Conservation (phyloP, 2,329 filamentous ascomycete species). For the Ceratocystis alfenasii region DNA sequence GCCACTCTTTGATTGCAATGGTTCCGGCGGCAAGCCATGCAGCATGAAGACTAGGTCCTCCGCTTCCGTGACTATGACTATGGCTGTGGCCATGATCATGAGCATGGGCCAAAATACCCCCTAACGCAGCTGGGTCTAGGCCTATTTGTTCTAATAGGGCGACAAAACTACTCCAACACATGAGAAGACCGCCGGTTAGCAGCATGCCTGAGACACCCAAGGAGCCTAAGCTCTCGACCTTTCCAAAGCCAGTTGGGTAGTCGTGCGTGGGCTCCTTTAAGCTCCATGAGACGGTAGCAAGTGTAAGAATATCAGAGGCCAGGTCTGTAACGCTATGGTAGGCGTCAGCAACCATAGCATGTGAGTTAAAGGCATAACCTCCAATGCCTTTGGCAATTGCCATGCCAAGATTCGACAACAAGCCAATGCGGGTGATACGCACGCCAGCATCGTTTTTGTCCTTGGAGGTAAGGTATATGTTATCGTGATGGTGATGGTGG, state of each 20-base stretch:
- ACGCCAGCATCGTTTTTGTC: constrained; percentile 61
- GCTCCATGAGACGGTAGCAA: constrained; percentile 90
- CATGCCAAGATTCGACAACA: constrained; percentile 82
- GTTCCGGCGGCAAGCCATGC: constrained; percentile 88
- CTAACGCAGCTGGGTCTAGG: constrained; percentile 34
- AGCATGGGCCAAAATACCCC: constrained; percentile 53
- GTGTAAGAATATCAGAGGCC: constrained; percentile 84
- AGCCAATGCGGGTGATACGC: constrained; percentile 44
- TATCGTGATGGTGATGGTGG: constrained; percentile 81
- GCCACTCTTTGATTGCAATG: constrained; percentile 88
- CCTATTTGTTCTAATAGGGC: constrained; percentile 23
- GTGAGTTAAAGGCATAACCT: constrained; percentile 88
- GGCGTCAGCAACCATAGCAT: constrained; percentile 83
- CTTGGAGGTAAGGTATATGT: constrained; percentile 83
- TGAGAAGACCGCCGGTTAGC: constrained; percentile 78
- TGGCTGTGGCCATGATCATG: constrained; percentile 53
- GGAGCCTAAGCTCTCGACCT: constrained; percentile 91
- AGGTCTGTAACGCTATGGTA: constrained; percentile 93
- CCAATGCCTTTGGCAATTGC: constrained; percentile 85
- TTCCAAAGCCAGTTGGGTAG: constrained; percentile 89
- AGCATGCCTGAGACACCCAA: constrained; percentile 87
- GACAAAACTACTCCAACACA: constrained; percentile 64
- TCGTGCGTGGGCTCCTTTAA: constrained; percentile 68
- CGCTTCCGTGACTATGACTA: constrained; percentile 38
- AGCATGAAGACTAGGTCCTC: constrained; percentile 74